phyloP scores from a whole-genome alignment of 257 asterid species.

The Rauvolfia tetraphylla region DNA sequence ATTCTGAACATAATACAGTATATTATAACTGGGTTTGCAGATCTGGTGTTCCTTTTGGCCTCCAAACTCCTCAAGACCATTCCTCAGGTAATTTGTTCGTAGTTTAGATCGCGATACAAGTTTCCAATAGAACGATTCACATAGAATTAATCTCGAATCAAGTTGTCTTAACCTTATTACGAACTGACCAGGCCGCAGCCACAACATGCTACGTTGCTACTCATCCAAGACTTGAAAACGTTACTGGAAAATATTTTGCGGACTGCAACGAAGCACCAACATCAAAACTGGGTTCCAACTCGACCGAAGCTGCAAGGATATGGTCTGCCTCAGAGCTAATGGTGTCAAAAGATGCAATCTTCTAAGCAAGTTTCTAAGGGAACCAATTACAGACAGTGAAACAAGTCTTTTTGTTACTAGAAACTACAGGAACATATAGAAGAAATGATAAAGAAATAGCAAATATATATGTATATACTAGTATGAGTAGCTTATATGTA shows the following conservation, averaged over 20 bases:
- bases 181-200: conserved; percentile 71
- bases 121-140: no score
- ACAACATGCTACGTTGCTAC: conserved; percentile 93
- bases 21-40: conserved; percentile 30
- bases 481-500: background rate
- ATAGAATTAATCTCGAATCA: background rate
- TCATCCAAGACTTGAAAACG: conserved; percentile 48
- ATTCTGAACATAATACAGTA: background rate
- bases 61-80: conserved; percentile 83
- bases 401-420: background rate
- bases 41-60: conserved; percentile 79
- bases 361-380: background rate
- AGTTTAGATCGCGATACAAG: no score
- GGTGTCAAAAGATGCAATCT: conserved; percentile 34
- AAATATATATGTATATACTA: background rate
- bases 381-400: background rate
- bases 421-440: background rate
- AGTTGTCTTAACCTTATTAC: background rate
- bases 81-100: conserved; percentile 57
- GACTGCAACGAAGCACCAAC: conserved; percentile 84
- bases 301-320: conserved; percentile 54
- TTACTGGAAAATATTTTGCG: conserved; percentile 71
- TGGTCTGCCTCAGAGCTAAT: conserved; percentile 74
- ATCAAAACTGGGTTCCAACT: conserved; percentile 65
- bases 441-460: background rate